Evolutionary conservation across 2,329 filamentous ascomycete species (phyloP).

Genomic region (Diaporthe citrichinensis): DNA sequence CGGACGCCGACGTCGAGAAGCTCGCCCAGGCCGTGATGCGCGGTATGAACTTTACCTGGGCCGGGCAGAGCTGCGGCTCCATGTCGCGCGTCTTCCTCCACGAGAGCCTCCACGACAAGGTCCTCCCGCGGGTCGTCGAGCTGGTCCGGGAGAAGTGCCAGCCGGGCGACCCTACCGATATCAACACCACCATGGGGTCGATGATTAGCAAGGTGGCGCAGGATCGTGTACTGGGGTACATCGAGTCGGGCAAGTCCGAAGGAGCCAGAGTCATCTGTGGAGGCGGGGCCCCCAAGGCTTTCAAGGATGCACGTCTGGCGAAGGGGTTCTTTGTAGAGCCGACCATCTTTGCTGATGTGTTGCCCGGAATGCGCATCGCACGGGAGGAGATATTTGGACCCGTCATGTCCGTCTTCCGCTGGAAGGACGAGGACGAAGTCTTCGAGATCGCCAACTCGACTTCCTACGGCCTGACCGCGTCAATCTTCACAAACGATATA

Average conservation of each 20-base stretch:
- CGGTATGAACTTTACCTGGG: conserved; percentile 17
- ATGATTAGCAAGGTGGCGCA: conserved; percentile 18
- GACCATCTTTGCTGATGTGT: conserved; percentile 27
- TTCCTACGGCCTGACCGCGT: conserved; percentile 14
- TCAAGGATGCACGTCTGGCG: not conserved
- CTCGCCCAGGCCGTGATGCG: not conserved
- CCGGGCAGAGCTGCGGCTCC: conserved; percentile 32
- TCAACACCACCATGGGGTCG: conserved; percentile 12
- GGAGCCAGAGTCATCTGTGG: not conserved
- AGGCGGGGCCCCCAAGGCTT: not conserved
- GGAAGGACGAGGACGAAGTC: conserved; percentile 1
- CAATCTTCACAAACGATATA: conserved; percentile 25
- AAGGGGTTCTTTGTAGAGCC: conserved; percentile 26
- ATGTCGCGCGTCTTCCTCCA: conserved; percentile 19
- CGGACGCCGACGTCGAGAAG: conserved; percentile 20
- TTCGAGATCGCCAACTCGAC: conserved; percentile 7
- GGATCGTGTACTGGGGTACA: conserved; percentile 12
- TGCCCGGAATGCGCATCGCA: conserved; percentile 19
- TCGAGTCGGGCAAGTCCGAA: conserved; percentile 9
- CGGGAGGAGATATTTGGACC: conserved; percentile 33
- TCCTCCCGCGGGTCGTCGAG: conserved; percentile 14
- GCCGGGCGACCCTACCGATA: not conserved
- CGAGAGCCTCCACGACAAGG: conserved; percentile 3
- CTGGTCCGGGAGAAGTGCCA: not conserved
- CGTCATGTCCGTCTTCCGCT: conserved; percentile 4